Conservation (phyloP, 257 asterid genomes). For the Scutellaria galericulata region DNA sequence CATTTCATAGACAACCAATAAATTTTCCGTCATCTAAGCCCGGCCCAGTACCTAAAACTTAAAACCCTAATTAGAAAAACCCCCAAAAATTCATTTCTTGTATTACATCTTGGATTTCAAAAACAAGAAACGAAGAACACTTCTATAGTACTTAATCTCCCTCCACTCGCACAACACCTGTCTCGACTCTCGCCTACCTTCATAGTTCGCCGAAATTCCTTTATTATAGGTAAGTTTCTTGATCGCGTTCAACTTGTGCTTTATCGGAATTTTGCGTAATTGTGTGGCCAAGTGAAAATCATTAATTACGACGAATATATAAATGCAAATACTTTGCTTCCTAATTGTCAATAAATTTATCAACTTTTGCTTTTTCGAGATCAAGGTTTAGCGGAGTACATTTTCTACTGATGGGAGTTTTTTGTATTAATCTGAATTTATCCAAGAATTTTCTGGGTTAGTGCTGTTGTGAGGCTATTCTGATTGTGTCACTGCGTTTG, state of each 20-base stretch:
- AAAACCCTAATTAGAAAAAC: constrained; percentile 30
- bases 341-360: too few relatives aligned
- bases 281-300: neutral
- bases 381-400: neutral
- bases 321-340: neutral
- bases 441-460: neutral
- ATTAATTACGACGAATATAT: neutral
- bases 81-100: neutral
- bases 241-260: neutral
- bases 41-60: neutral
- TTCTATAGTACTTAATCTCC: neutral
- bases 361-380: neutral
- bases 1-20: neutral
- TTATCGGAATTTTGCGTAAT: neutral
- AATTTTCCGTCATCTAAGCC: neutral
- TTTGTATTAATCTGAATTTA: neutral
- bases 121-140: neutral
- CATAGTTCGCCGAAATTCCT: neutral
- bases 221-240: constrained; percentile 24
- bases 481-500: constrained; percentile 17
- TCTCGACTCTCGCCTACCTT: neutral
- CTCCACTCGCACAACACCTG: neutral
- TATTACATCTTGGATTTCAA: neutral
- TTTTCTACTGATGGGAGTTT: neutral
- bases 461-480: neutral